phyloP scores from a whole-genome alignment of 2,329 filamentous ascomycete species.

The Paecilomyces sp. region DNA sequence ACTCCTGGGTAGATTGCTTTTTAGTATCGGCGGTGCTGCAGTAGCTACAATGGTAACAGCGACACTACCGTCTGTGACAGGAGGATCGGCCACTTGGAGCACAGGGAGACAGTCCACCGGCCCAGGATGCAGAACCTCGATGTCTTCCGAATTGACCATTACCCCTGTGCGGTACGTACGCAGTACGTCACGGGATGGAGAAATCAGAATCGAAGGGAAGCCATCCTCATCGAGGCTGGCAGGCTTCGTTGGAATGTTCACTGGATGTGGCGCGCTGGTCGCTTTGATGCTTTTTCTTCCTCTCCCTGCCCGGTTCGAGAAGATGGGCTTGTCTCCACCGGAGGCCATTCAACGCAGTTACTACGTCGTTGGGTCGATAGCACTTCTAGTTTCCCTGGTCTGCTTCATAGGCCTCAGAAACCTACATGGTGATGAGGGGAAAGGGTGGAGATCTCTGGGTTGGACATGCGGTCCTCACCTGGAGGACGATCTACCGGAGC shows the following conservation, averaged over 20 bases:
- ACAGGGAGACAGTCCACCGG: constrained; percentile 8
- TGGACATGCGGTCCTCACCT: constrained; percentile 1
- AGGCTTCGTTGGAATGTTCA: constrained; percentile 85
- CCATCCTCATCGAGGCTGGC: constrained; percentile 60
- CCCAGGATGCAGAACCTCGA: constrained; percentile 39
- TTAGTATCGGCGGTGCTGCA: constrained; percentile 87
- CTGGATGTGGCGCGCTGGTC: constrained; percentile 82
- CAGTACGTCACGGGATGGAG: constrained; percentile 4
- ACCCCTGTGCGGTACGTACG: constrained; percentile 43
- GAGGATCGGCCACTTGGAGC: constrained; percentile 8
- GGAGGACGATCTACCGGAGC: constrained; percentile 1
- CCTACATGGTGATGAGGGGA: constrained; percentile 66
- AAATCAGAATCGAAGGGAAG: constrained; percentile 7
- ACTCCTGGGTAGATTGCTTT: constrained; percentile 74
- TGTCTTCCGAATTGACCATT: constrained; percentile 54
- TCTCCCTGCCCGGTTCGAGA: constrained; percentile 71
- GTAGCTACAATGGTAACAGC: constrained; percentile 98
- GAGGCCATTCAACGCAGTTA: constrained; percentile 76
- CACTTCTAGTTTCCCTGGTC: constrained; percentile 63
- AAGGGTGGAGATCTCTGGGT: constrained; percentile 57
- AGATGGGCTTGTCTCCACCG: constrained; percentile 63
- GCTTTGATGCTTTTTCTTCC: constrained; percentile 78
- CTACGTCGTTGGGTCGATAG: constrained; percentile 71
- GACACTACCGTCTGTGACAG: constrained; percentile 67
- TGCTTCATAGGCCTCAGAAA: constrained; percentile 71